Conservation (phyloP, 495 filamentous ascomycete genomes). For the Neurospora discreta region DNA sequence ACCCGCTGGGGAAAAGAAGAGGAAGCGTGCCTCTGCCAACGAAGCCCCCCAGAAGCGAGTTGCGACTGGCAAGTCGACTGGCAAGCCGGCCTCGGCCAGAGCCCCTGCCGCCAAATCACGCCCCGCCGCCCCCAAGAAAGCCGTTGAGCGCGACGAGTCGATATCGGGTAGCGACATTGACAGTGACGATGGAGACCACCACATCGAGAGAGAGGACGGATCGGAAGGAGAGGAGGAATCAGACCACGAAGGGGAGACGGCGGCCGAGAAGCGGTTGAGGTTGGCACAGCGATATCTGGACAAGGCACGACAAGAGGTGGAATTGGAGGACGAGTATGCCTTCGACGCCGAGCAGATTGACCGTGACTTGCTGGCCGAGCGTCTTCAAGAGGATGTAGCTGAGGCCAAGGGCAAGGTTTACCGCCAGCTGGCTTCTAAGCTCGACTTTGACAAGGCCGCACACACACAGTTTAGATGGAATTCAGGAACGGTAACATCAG, state of each 20-base stretch:
- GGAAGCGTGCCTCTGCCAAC: conserved; percentile 45
- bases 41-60: conserved; percentile 36
- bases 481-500: conserved; percentile 62
- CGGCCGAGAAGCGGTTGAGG: conserved; percentile 72
- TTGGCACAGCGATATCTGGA: conserved; percentile 90
- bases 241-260: conserved; percentile 63
- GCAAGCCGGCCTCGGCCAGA: conserved; percentile 35
- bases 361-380: conserved; percentile 77
- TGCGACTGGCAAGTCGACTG: conserved; percentile 23
- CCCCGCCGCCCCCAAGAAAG: conserved; percentile 43
- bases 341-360: conserved; percentile 94
- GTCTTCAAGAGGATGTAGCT: conserved; percentile 84
- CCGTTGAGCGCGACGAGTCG: conserved; percentile 54
- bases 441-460: conserved; percentile 50
- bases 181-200: conserved; percentile 23
- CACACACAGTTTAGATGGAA: conserved; percentile 65
- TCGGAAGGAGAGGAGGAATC: conserved; percentile 40
- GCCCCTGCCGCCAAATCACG: conserved; percentile 21
- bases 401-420: conserved; percentile 87
- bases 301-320: conserved; percentile 72
- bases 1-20: conserved; percentile 66
- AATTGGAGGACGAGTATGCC: conserved; percentile 44
- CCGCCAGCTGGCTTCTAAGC: conserved; percentile 57
- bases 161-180: conserved; percentile 81
- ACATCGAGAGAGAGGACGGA: conserved; percentile 25